Base-by-base conservation (phyloP, 768 basidiomycete species). In the Lactarius evosmus region DNA sequence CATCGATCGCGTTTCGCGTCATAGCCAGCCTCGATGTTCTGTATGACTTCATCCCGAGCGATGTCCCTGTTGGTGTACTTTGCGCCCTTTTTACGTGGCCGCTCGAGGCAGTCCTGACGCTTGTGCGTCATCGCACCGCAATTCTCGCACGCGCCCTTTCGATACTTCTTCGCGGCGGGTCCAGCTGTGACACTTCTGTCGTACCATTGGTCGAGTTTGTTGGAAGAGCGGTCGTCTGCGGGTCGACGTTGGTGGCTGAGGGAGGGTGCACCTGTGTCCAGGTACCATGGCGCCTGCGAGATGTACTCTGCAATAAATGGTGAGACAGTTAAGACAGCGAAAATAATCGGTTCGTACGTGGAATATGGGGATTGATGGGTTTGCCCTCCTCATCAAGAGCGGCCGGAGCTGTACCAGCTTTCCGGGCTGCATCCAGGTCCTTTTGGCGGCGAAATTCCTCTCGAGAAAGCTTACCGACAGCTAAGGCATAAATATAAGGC, bases 111-210 rank as follows among this genome's bases (percentile, higher is more conserved):
- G 73, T 99, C 97, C 71, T 84, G 79, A 65, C 80, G 83, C 74
- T 90, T 89, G 79, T 99, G 97, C 0, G 94, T 93, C 82, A 98
- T 88, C 19, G 97, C 91, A 62, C 97, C 97, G 68, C 97, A 99
- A 72, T 99, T 99, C 79, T 98, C 95, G 79, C 97, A 99, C 32
- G 97, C 97, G 36, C 97, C 97, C 73, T 96, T 95, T 67, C 97
- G 85, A 73, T 89, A 99, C 75, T 98, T 98, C 74, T 94, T 97
- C 32, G 96, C 92, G 3, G 93, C 93, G 1, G 94, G 94, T 12
- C 93, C 95, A 0, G 88, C 84, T 67, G 84, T 89, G 17, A 81
- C 82, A 16, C 93, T 93, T 67, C 96, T 84, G 75, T 93, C 90
- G 74, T 97, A 98, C 91, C 95, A 95, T 64, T 85, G 84, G 69